These are phyloP conservation scores for Micractinium conductrix DNA, from an alignment of 139 green algal genomes.

Conservation along the genomic window DNA sequence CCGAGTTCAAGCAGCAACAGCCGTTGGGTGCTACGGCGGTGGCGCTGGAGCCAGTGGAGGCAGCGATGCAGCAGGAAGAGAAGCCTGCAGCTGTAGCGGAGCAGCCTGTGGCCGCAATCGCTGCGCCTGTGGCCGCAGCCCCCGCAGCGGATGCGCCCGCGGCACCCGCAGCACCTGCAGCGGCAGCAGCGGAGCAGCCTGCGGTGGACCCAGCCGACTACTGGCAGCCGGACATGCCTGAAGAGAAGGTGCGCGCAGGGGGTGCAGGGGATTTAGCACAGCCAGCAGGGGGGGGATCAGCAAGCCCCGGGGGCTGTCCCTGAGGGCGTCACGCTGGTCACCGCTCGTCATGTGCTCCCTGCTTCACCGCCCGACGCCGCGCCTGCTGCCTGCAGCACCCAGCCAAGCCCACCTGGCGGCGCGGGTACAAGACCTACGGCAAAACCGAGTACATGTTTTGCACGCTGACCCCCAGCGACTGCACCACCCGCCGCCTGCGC, in stretches of 20 bases:
- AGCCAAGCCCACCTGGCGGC: constrained; percentile 25
- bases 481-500: constrained; percentile 22
- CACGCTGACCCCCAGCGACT: constrained; percentile 27
- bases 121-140: not conserved
- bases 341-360: no score
- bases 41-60: no score
- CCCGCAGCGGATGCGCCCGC: not conserved
- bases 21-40: no score
- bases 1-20: no score
- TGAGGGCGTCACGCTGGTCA: not conserved
- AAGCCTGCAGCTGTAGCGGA: not conserved
- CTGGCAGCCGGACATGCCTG: not conserved
- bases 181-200: not conserved
- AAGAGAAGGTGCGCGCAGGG: no score
- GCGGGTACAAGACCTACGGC: constrained; percentile 6
- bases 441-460: constrained; percentile 7
- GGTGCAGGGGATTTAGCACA: no score
- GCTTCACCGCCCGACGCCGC: not conserved
- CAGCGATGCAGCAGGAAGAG: not conserved
- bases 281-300: no score
- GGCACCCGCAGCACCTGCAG: not conserved
- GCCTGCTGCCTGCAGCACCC: not conserved
- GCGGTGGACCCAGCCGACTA: not conserved
- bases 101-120: not conserved
- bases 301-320: not conserved